phyloP scores from a whole-genome alignment of 2,329 filamentous ascomycete genomes.

The Fusarium torulosum region DNA sequence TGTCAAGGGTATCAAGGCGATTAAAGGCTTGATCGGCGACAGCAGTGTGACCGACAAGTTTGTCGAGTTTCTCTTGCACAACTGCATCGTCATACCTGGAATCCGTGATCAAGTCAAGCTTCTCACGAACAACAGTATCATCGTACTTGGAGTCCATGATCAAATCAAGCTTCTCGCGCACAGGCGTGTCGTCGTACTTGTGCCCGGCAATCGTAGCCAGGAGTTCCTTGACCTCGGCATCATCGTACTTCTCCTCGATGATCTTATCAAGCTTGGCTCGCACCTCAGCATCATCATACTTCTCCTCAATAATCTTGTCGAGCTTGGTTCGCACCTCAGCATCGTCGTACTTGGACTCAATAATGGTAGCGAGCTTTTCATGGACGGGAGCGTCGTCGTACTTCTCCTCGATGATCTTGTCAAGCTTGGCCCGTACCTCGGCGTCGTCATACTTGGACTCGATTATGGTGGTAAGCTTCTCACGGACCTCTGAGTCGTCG shows the following conservation, averaged over 20 bases:
- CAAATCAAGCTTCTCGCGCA: constrained; percentile 56
- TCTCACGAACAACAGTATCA: constrained; percentile 50
- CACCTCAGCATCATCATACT: constrained; percentile 50
- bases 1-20: constrained; percentile 85
- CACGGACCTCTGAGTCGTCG: constrained; percentile 48
- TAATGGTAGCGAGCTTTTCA: constrained; percentile 65
- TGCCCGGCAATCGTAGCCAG: constrained; percentile 39
- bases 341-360: constrained; percentile 47
- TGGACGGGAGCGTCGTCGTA: constrained; percentile 45
- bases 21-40: constrained; percentile 76
- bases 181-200: constrained; percentile 49
- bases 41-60: constrained; percentile 72
- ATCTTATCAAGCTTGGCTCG: constrained; percentile 45
- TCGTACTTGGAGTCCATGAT: constrained; percentile 55
- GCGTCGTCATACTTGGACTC: constrained; percentile 71
- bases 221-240: constrained; percentile 49
- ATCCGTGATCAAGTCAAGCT: constrained; percentile 47
- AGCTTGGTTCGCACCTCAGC: constrained; percentile 44
- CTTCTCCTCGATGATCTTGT: constrained; percentile 53
- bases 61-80: constrained; percentile 57
- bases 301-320: constrained; percentile 50
- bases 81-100: constrained; percentile 63
- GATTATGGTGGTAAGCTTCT: constrained; percentile 49
- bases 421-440: constrained; percentile 60
- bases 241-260: constrained; percentile 48